A percentile compares a stretch with the other conserved stretches of the same genome.
Conservation (phyloP, 345 rosid genomes). For the Kernera saxatilis region DNA sequence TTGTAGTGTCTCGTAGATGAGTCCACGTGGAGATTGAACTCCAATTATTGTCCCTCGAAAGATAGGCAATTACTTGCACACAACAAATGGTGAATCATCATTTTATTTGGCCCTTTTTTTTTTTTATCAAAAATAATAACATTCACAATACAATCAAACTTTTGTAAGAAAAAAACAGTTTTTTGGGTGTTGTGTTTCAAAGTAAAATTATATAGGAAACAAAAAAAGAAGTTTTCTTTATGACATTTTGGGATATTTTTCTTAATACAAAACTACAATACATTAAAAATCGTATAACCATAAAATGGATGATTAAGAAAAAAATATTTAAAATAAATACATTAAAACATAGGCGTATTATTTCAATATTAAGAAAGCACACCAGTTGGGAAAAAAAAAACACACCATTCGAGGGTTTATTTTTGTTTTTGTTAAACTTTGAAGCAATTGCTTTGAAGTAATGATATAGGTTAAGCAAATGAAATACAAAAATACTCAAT, state of each 20-base stretch:
- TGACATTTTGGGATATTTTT: background rate
- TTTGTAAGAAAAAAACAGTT: background rate
- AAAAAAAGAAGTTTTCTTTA: background rate
- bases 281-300: background rate
- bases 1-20: conserved; percentile 17
- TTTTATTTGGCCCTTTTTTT: background rate
- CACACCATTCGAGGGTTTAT: too few species aligned
- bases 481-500: too few species aligned
- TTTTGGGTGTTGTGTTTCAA: background rate
- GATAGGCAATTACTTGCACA: conserved; percentile 30
- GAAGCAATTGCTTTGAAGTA: too few species aligned
- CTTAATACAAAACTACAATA: background rate
- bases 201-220: background rate
- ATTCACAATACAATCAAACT: background rate
- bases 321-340: background rate
- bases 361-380: too few species aligned
- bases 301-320: background rate
- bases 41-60: conserved; percentile 18
- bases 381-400: too few species aligned
- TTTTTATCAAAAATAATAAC: background rate
- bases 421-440: too few species aligned
- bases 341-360: too few species aligned
- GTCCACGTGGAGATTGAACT: conserved; percentile 19
- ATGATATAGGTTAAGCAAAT: too few species aligned
- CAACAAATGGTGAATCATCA: conserved; percentile 31